Percentiles rank a stretch among this genome's conserved stretches.
Evolutionary conservation across 2,329 filamentous ascomycete species (phyloP).

Genomic region (Aspergillus niger): DNA sequence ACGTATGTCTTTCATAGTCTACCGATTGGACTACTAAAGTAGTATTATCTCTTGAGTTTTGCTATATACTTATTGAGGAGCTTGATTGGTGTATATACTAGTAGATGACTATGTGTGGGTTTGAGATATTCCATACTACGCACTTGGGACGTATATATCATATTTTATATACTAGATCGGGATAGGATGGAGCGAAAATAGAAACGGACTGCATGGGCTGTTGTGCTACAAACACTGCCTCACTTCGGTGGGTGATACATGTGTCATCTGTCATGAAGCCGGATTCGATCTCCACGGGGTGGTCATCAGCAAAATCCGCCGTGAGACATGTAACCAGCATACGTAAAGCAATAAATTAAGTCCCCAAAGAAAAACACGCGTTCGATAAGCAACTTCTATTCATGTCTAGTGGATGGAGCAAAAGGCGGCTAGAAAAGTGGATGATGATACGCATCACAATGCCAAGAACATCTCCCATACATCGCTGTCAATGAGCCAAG

Average conservation of each 20-base stretch:
- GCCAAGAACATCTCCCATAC: slow-evolving; percentile 35
- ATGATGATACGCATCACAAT: slow-evolving; percentile 15
- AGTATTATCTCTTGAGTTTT: too few species aligned
- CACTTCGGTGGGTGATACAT: background rate
- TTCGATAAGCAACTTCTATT: background rate
- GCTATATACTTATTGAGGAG: too few species aligned
- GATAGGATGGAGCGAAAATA: background rate
- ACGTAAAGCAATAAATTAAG: background rate
- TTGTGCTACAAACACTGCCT: too few species aligned
- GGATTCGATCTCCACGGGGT: background rate
- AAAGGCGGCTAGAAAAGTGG: slow-evolving; percentile 4
- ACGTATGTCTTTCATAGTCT: too few species aligned
- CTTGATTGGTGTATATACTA: too few species aligned
- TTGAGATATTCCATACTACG: too few species aligned
- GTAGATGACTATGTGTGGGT: too few species aligned
- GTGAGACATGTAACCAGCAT: background rate
- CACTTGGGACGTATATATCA: background rate
- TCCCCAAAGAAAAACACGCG: background rate
- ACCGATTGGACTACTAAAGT: too few species aligned
- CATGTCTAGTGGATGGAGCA: slow-evolving; percentile 1
- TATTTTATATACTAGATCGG: background rate
- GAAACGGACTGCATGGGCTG: background rate
- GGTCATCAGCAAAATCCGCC: background rate
- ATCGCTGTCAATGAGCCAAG: slow-evolving; percentile 27
- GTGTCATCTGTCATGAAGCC: background rate